Base-by-base conservation (phyloP, 2,329 filamentous ascomycete species). In the Aspergillus glaucus region DNA sequence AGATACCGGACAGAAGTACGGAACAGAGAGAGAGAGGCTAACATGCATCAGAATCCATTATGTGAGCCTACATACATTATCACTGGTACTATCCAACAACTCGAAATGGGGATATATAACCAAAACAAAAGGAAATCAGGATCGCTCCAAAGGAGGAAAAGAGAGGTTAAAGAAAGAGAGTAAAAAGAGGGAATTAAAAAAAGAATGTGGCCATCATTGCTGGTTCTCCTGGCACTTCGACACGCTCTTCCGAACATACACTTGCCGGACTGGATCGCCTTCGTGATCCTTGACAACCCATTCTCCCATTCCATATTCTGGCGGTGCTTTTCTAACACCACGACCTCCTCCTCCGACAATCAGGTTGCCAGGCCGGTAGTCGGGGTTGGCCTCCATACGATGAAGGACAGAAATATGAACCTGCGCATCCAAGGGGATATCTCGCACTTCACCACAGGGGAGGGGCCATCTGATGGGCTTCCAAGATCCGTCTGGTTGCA, bases 391-490 rank as follows among this genome's bases (percentile, higher is more conserved):
- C 43, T 81, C 66, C 82, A 93, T 85, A 6, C 88, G 78, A 15
- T 80, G 79, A 49, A 93, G 82, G 0, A 88, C 88, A 19, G 84
- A 87, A 39, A 82, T 79, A 58, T 93, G 88, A 2, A 93, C 79
- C 19, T 82, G 75, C 1, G 84, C 87, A 47, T 84, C 75, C 7
- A 79, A 67, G 0, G 88, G 88, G 1, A 93, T 83, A 59, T 93
- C 88, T 14, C 88, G 79, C 0, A 85, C 81, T 67, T 92, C 87
- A 8, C 88, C 88, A 26, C 83, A 80, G 0, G 88, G 88, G 2
- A 92, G 70, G 0, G 88, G 88, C 86, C 87, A 92, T 7, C 82
- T 76, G 55, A 93, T 92, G 0, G 86, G 84, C 65, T 82, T 84
- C 88, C 88, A 93, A 0, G 80, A 81, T 0, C 86, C 86, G 53